These are phyloP conservation scores for Dothidotthia symphoricarpi DNA, from an alignment of 2,329 filamentous ascomycete genomes.

Conservation along the genomic window DNA sequence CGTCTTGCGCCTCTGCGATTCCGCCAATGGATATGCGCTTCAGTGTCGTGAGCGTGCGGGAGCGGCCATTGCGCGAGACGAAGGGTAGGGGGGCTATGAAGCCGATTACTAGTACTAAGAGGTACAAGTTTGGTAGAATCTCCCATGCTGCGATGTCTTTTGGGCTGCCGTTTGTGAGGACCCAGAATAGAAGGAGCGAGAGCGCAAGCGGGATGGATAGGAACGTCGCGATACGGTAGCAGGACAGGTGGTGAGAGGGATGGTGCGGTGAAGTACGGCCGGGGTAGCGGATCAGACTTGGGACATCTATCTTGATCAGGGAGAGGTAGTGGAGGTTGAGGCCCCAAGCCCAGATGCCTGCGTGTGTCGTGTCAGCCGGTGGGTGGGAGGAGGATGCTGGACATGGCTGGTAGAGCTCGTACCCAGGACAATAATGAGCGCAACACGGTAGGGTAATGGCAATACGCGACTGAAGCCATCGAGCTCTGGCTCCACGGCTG, in stretches of 20 bases:
- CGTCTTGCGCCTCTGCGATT: conserved; percentile 79
- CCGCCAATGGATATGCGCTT: conserved; percentile 80
- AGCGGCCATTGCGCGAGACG: conserved; percentile 67
- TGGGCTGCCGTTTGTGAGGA: conserved; percentile 68
- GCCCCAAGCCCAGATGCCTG: conserved; percentile 94
- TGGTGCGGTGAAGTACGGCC: conserved; percentile 68
- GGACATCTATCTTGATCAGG: conserved; percentile 79
- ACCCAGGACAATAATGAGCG: conserved; percentile 83
- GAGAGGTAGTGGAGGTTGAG: conserved; percentile 86
- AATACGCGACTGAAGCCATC: conserved; percentile 85
- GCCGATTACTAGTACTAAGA: conserved; percentile 67
- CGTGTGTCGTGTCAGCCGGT: conserved; percentile 5
- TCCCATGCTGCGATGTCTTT: conserved; percentile 73
- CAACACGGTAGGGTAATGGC: conserved; percentile 85
- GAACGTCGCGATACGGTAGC: conserved; percentile 79
- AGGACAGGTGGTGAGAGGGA: conserved; percentile 73
- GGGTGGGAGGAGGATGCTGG: background rate
- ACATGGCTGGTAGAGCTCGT: conserved; percentile 26
- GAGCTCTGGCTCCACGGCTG: conserved; percentile 64
- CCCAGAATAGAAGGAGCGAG: conserved; percentile 81
- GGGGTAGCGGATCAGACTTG: conserved; percentile 82
- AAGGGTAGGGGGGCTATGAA: conserved; percentile 72
- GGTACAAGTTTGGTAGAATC: conserved; percentile 81
- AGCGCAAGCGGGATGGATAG: conserved; percentile 68
- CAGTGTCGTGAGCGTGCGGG: conserved; percentile 71